Conservation (phyloP, 73 alveolate species). For the Tetrahymena elliotti region DNA sequence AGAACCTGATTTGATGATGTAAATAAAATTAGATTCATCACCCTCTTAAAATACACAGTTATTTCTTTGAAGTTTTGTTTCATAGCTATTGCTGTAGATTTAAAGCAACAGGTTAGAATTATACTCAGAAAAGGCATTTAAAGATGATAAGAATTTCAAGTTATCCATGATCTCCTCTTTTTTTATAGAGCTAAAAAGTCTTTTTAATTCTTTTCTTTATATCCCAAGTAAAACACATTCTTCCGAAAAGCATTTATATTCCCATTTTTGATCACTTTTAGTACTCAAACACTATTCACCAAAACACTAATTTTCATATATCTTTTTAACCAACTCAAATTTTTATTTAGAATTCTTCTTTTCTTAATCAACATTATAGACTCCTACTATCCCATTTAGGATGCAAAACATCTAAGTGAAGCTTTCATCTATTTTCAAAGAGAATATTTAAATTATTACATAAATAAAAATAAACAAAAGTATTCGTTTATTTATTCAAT, state of each 20-base stretch:
- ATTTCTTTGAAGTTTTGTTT: background rate
- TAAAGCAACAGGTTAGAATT: background rate
- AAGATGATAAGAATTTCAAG: background rate
- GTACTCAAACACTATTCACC: background rate
- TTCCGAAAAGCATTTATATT: background rate
- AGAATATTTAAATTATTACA: background rate
- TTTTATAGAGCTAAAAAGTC: background rate
- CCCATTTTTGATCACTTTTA: background rate
- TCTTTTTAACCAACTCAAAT: background rate
- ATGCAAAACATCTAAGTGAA: background rate
- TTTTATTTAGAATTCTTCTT: background rate
- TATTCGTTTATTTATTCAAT: background rate
- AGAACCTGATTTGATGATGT: background rate
- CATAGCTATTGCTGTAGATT: background rate
- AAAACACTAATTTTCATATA: background rate
- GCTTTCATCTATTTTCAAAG: background rate
- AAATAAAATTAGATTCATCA: background rate
- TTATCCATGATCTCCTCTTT: background rate
- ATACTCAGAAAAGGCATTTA: background rate
- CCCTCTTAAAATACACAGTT: background rate
- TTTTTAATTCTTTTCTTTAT: background rate
- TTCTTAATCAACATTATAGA: background rate
- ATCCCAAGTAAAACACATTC: background rate
- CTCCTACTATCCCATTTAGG: background rate
- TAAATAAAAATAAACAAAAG: background rate